Evolutionary conservation across 2,329 filamentous ascomycete genomes (phyloP), one percentile per base, ranked within the genome.

Genomic region (Penicillium olsonii): DNA sequence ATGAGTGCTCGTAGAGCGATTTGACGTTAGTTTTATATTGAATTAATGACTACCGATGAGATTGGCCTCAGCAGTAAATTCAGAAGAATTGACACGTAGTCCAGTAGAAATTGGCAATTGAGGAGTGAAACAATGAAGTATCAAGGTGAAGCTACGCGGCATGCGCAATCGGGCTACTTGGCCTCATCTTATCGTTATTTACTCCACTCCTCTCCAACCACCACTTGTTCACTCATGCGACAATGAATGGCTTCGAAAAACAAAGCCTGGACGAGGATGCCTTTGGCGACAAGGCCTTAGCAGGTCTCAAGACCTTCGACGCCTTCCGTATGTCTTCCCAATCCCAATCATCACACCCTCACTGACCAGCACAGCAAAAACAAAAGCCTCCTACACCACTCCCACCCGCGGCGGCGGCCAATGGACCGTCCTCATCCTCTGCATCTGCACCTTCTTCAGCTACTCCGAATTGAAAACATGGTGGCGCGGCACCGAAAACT

Each of bases 311-410:
- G 72, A 91, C 92, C 52, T 99, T 99, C 73, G 94, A 99, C 78
- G 92, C 92, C 59, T 99, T 99, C 71, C 92, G 91, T 96, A 83
- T 68, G 88, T 80, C 45, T 44, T 41, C 34, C 26, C 24, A 45
- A 37, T 18, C 37, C 26, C 14, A 33, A 44, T 22, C 38, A 14
- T 24, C 15, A 20, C 38, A 24, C n/a, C 29, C 15, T 17, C 34
- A 27, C 19, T 38, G 29, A 14, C 24, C 12, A 12, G 52, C 45
- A 15, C 66, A 96, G 92, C 94, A 59, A 97, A 99, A 79, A 90
- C 92, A 45, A 97, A 97, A 77, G 84, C 92, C 14, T 90, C 92
- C 66, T 99, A 96, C 74, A 86, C 94, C 47, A 87, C 88, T 39
- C 84, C 86, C 57, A 95, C 90, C 26, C 82, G 87, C 31, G 87